These are phyloP conservation scores for Scedosporium boydii DNA, from an alignment of 2,329 filamentous ascomycete species.

Conservation along the genomic window DNA sequence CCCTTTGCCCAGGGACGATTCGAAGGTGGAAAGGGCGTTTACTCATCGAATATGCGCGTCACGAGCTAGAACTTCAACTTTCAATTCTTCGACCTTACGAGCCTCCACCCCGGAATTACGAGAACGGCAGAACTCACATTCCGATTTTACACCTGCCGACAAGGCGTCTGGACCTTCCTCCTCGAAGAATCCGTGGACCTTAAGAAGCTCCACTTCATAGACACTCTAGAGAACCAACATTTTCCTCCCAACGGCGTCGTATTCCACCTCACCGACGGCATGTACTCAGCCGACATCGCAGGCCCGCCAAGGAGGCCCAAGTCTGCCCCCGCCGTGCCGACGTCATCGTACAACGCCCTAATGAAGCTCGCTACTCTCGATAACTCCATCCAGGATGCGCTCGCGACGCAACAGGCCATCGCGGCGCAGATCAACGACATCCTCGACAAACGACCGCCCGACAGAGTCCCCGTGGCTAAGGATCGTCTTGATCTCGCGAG, in stretches of 20 bases:
- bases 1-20: background rate
- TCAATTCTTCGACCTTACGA: constrained; percentile 67
- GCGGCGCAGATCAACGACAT: constrained; percentile 67
- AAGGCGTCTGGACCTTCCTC: constrained; percentile 47
- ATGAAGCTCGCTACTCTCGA: constrained; percentile 85
- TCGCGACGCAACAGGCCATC: constrained; percentile 65
- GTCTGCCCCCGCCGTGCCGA: constrained; percentile 42
- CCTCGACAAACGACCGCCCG: constrained; percentile 29
- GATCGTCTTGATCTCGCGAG: constrained; percentile 38
- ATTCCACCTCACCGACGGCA: constrained; percentile 76
- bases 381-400: constrained; percentile 81
- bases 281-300: constrained; percentile 70
- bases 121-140: constrained; percentile 56
- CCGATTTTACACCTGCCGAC: constrained; percentile 63
- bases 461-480: constrained; percentile 36
- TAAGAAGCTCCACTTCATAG: constrained; percentile 67
- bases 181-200: constrained; percentile 66
- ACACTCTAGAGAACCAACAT: constrained; percentile 57
- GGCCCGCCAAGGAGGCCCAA: constrained; percentile 33
- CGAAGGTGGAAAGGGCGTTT: too few relatives aligned
- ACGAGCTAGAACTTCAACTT: constrained; percentile 71
- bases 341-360: constrained; percentile 77
- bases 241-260: constrained; percentile 76
- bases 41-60: background rate
- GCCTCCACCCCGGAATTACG: constrained; percentile 52